Percentiles rank a stretch among this genome's conserved stretches.
Conservation (phyloP, 495 filamentous ascomycete genomes). For the Xylaria bambusicola region DNA sequence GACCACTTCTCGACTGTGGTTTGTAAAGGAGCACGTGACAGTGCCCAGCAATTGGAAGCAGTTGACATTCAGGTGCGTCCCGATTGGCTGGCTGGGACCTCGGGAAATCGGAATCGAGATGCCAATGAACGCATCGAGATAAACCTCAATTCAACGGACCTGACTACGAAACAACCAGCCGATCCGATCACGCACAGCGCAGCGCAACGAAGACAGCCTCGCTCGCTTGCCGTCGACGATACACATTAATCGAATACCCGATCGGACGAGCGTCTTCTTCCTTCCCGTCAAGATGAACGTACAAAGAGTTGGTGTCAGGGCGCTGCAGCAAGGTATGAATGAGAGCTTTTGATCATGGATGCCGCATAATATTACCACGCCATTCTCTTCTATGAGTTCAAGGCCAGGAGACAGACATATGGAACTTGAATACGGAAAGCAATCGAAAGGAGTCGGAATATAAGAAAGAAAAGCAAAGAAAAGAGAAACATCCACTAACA, state of each 20-base stretch:
- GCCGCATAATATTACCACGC: too few relatives aligned
- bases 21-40: too few relatives aligned
- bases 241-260: neutral
- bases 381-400: too few relatives aligned
- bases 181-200: neutral
- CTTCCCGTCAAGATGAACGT: constrained; percentile 58
- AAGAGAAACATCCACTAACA: constrained; percentile 4
- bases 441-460: neutral
- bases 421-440: neutral
- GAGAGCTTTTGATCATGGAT: too few relatives aligned
- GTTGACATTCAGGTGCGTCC: constrained; percentile 19
- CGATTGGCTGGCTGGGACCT: constrained; percentile 19
- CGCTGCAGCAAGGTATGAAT: constrained; percentile 65
- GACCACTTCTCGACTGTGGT: constrained; percentile 17
- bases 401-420: neutral
- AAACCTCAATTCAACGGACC: constrained; percentile 20
- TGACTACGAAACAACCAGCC: constrained; percentile 7
- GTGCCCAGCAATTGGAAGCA: too few relatives aligned
- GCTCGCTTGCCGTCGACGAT: neutral
- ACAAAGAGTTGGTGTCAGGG: constrained; percentile 66
- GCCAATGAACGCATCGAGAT: constrained; percentile 25
- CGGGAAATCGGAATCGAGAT: constrained; percentile 16
- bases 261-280: neutral
- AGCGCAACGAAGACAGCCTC: neutral
- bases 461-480: neutral